Conservation (phyloP, 1,284 basidiomycete genomes). For the Ustilago nuda region DNA sequence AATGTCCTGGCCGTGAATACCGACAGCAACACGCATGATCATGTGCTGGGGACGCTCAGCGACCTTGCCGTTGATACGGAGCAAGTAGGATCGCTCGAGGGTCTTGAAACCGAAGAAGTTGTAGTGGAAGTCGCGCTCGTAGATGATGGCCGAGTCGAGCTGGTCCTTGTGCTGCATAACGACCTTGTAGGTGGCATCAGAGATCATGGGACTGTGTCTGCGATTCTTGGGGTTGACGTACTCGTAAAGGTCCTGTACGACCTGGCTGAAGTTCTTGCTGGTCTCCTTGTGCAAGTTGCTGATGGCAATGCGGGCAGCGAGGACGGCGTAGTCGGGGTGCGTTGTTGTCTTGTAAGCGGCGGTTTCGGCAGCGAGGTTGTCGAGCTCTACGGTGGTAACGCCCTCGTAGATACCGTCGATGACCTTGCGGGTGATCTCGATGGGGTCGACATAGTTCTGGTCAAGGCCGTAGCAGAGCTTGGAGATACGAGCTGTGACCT, state of each 20-base stretch:
- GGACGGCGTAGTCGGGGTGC: slow-evolving; percentile 96
- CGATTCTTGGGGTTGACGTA: slow-evolving; percentile 98
- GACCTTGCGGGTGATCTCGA: slow-evolving; percentile 79
- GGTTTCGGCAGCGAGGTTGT: slow-evolving; percentile 83
- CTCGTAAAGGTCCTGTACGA: slow-evolving; percentile 88
- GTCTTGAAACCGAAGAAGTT: slow-evolving; percentile 96
- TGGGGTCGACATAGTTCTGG: slow-evolving; percentile 89
- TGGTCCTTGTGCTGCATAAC: slow-evolving; percentile 84
- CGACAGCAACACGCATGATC: slow-evolving; percentile 99
- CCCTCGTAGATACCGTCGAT: slow-evolving; percentile 94
- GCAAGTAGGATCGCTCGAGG: slow-evolving; percentile 95
- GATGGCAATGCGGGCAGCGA: slow-evolving; percentile 97
- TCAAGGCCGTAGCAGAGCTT: slow-evolving; percentile 99
- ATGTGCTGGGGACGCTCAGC: slow-evolving; percentile 98
- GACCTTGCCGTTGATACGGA: slow-evolving; percentile 92
- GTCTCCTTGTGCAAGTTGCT: slow-evolving; percentile 99
- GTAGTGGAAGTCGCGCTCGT: slow-evolving; percentile 96
- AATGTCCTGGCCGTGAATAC: slow-evolving; percentile 91
- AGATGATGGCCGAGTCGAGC: slow-evolving; percentile 95
- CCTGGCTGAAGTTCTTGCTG: slow-evolving; percentile 93
- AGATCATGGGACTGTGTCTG: slow-evolving; percentile 86
- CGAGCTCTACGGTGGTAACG: slow-evolving; percentile 96
- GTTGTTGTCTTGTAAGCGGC: slow-evolving; percentile 93
- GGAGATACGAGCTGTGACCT: slow-evolving; percentile 78
- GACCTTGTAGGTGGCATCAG: slow-evolving; percentile 84